phyloP scores from a whole-genome alignment of 2,329 filamentous ascomycete species.

The Verticillium alfalfae region DNA sequence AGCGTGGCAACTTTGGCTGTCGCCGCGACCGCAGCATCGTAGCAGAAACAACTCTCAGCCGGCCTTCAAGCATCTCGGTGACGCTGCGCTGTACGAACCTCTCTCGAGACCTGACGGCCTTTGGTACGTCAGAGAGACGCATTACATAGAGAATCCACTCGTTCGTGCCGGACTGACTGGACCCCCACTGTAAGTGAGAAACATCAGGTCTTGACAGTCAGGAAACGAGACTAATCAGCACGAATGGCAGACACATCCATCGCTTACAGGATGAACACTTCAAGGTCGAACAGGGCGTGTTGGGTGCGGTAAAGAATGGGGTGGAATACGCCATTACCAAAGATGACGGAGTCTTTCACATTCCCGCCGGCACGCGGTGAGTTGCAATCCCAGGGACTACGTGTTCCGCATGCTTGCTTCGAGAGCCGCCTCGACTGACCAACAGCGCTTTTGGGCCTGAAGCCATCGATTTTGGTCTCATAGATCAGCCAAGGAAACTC shows the following conservation, averaged over 20 bases:
- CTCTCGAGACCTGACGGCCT: slow-evolving; percentile 2
- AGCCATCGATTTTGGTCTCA: slow-evolving; percentile 14
- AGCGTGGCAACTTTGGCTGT: slow-evolving; percentile 13
- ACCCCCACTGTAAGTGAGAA: slow-evolving; percentile 10
- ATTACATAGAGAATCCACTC: slow-evolving; percentile 9
- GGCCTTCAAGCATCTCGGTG: background rate
- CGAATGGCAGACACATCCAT: slow-evolving; percentile 12
- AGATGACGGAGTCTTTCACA: slow-evolving; percentile 7
- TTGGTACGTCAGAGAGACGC: slow-evolving; percentile 10
- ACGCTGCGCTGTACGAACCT: slow-evolving; percentile 7
- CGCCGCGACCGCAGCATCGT: slow-evolving; percentile 8
- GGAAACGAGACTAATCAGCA: background rate
- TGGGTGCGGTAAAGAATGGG: slow-evolving; percentile 7
- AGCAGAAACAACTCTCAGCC: slow-evolving; percentile 1
- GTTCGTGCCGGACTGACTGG: slow-evolving; percentile 10
- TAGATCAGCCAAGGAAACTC: slow-evolving; percentile 5
- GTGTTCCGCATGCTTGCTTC: background rate
- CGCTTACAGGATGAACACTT: slow-evolving; percentile 12
- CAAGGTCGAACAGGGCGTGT: slow-evolving; percentile 11
- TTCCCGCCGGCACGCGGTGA: slow-evolving; percentile 9
- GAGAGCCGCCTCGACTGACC: background rate
- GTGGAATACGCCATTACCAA: slow-evolving; percentile 6
- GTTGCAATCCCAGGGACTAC: background rate
- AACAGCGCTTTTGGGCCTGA: background rate
- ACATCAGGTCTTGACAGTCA: background rate